Base-by-base conservation (phyloP, 2,329 filamentous ascomycete genomes). In the Knoxdaviesia proteae region DNA sequence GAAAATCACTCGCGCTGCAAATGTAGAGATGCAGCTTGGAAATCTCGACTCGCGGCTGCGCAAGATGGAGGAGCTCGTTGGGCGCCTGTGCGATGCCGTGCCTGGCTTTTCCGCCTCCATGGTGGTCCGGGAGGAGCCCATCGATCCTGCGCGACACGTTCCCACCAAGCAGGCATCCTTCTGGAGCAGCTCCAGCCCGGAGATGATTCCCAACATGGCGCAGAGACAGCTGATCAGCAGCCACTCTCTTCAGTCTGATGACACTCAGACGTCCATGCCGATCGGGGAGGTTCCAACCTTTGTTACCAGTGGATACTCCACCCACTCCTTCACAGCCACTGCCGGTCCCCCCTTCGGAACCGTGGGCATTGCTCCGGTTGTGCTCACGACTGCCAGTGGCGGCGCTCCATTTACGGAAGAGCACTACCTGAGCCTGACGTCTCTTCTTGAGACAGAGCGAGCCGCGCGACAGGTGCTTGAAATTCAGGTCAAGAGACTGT, bases 1-100 rank as follows among this genome's bases (percentile, higher is more conserved):
- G 68, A 74, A 68, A 50, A 74, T 74, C 45, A 73, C 70, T 1
- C 62, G 71, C 48, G 67, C 65, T 10, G 64, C 63, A 7, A 67
- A 61, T 48, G 51, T 75, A 7, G 71, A 76, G 49, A 63, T 63
- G 7, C 63, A 72, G 8, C 61, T 77, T 11, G 58, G 58, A 6
- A 55, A 55, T 9, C 56, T 77, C 7, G 74, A 77, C 50, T 55
- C 58, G 5, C 63, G 64, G 5, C 63, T 74, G 50, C 56, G 62
- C 20, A 66, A 63, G 37, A 56, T 77, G 47, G 72, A 77, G 54
- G 62, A 61, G 30, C 59, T 69, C 5, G 62, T 74, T 5, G 58
- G 61, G 43, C 62, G 67, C 51, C 57, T 72, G 3, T 67, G 65
- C 51, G 61, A 68, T 40, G 51, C 62, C 5, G 57, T 63, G 6